A percentile compares a stretch with the other conserved stretches of the same genome.
These are phyloP conservation scores for Sporisorium graminicola DNA, from an alignment of 1,284 basidiomycete species.

Conservation along the genomic window DNA sequence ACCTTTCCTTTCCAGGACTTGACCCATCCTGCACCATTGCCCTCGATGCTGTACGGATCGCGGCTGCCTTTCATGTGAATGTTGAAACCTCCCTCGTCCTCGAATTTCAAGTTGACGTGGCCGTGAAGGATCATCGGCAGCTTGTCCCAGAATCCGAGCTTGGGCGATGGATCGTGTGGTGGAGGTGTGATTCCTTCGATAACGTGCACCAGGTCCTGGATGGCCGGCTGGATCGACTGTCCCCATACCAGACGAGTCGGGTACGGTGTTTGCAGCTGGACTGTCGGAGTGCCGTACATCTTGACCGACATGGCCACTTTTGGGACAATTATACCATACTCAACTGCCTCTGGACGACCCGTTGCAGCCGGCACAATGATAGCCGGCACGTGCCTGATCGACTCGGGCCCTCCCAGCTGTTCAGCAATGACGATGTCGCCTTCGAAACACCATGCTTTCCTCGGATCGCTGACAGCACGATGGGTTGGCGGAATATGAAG, in stretches of 20 bases:
- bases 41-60: slow-evolving; percentile 82
- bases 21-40: slow-evolving; percentile 88
- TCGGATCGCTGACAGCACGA: slow-evolving; percentile 17
- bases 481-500: slow-evolving; percentile 71
- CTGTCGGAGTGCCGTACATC: slow-evolving; percentile 80
- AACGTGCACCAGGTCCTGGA: slow-evolving; percentile 87
- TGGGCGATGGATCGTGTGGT: slow-evolving; percentile 86
- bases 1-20: slow-evolving; percentile 86
- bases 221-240: slow-evolving; percentile 85
- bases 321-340: slow-evolving; percentile 80
- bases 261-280: slow-evolving; percentile 77
- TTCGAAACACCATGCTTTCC: slow-evolving; percentile 76
- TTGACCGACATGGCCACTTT: slow-evolving; percentile 97
- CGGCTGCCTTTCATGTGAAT: slow-evolving; percentile 79
- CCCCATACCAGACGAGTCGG: slow-evolving; percentile 89
- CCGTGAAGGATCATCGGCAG: slow-evolving; percentile 79
- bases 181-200: slow-evolving; percentile 85
- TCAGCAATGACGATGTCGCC: slow-evolving; percentile 89
- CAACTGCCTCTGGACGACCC: slow-evolving; percentile 72
- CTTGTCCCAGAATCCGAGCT: slow-evolving; percentile 96
- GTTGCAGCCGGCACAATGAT: slow-evolving; percentile 64
- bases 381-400: slow-evolving; percentile 63
- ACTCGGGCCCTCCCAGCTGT: slow-evolving; percentile 81
- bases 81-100: slow-evolving; percentile 77
- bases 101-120: slow-evolving; percentile 80